phyloP scores from a whole-genome alignment of 116 monocot genomes.

The Cymodocea nodosa region DNA sequence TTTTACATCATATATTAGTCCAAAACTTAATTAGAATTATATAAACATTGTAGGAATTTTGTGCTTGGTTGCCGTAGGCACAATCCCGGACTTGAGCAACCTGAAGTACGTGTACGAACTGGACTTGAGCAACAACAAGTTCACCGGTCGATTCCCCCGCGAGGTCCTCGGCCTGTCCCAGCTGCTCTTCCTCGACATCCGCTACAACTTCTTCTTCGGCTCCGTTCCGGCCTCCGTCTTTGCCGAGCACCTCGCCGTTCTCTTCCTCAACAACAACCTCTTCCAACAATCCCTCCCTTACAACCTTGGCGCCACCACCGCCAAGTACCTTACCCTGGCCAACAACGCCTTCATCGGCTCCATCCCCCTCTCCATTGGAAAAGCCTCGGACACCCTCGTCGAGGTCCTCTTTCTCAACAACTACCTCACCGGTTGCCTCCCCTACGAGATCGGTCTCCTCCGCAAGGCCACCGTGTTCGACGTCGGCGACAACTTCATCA shows the following conservation, averaged over 20 bases:
- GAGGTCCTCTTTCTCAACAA: conserved; percentile 65
- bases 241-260: conserved; percentile 14
- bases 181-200: conserved; percentile 22
- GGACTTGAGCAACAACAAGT: conserved; percentile 23
- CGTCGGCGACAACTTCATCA: conserved; percentile 28
- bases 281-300: conserved; percentile 26
- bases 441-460: conserved; percentile 43
- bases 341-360: conserved; percentile 44
- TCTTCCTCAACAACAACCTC: conserved; percentile 57
- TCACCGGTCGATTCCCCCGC: conserved; percentile 6
- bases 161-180: not conserved
- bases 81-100: conserved; percentile 12
- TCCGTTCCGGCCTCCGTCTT: conserved; percentile 16
- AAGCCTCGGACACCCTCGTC: conserved; percentile 14
- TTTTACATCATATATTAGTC: too few species aligned
- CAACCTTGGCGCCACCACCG: conserved; percentile 21
- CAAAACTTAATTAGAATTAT: too few species aligned
- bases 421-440: conserved; percentile 50
- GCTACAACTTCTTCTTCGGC: conserved; percentile 21
- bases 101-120: conserved; percentile 23
- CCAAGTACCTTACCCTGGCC: conserved; percentile 36
- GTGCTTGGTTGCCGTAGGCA: not conserved
- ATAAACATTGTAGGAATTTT: too few species aligned
- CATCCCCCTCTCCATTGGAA: conserved; percentile 25
- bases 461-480: conserved; percentile 40